phyloP scores from a whole-genome alignment of 495 filamentous ascomycete genomes.

The Halenospora varia region DNA sequence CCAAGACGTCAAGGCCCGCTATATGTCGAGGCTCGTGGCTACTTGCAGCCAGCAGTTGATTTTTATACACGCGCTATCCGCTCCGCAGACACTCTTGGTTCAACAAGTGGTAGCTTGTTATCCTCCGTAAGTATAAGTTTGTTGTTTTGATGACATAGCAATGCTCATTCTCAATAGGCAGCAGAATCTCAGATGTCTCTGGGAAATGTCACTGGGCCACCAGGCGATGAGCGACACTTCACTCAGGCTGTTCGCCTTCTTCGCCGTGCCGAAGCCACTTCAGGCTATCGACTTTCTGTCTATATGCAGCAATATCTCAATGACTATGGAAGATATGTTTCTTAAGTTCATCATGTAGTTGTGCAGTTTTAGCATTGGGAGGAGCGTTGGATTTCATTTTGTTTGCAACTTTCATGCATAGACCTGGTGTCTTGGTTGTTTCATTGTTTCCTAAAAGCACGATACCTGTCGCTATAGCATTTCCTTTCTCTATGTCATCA shows the following conservation, averaged over 20 bases:
- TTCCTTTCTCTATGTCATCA: neutral
- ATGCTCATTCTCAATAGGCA: constrained; percentile 28
- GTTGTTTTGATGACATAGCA: neutral
- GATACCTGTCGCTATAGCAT: neutral
- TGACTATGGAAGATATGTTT: constrained; percentile 35
- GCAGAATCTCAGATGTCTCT: constrained; percentile 51
- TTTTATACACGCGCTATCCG: constrained; percentile 42
- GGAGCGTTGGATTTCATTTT: neutral
- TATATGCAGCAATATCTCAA: constrained; percentile 46
- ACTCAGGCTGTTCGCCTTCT: constrained; percentile 41
- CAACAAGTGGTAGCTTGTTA: constrained; percentile 37
- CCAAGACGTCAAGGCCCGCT: constrained; percentile 21
- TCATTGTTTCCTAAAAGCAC: neutral
- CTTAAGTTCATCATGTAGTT: neutral
- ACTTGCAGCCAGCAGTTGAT: constrained; percentile 42
- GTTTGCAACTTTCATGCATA: neutral
- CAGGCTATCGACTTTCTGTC: constrained; percentile 35
- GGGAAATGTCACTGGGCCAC: constrained; percentile 43
- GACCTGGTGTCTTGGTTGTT: neutral
- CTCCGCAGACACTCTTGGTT: constrained; percentile 30
- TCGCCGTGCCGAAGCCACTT: constrained; percentile 33
- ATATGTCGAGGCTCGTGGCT: constrained; percentile 45
- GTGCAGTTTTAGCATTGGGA: neutral
- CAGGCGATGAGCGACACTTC: constrained; percentile 40
- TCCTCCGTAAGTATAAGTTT: constrained; percentile 32